phyloP scores from a whole-genome alignment of 2,329 filamentous ascomycete genomes.

The Thelonectria blattea region DNA sequence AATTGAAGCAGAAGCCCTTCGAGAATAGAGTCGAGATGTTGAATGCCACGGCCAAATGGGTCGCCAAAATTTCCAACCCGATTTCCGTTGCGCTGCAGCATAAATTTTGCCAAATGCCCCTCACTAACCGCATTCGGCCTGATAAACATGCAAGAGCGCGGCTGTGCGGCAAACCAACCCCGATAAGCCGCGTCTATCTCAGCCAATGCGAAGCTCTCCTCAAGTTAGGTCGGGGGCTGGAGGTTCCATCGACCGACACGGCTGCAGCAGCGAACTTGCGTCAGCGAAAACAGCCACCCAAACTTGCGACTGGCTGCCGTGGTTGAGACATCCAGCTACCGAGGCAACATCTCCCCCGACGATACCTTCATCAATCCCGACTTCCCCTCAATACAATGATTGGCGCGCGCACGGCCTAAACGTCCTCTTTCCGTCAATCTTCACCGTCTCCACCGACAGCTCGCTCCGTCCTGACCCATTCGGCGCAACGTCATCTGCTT shows the following conservation, averaged over 20 bases:
- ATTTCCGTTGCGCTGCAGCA: background rate
- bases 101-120: conserved; percentile 41
- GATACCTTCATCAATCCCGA: conserved; percentile 11
- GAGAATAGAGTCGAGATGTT: background rate
- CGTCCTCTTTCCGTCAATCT: conserved; percentile 14
- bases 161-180: conserved; percentile 28
- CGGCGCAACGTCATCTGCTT: conserved; percentile 33
- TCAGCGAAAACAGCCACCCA: conserved; percentile 32
- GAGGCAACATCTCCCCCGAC: background rate
- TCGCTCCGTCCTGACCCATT: conserved; percentile 17
- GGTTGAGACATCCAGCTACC: conserved; percentile 10
- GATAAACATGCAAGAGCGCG: conserved; percentile 29
- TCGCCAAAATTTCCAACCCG: conserved; percentile 20
- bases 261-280: conserved; percentile 36
- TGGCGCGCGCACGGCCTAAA: conserved; percentile 15
- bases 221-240: background rate
- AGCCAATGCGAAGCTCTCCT: conserved; percentile 29
- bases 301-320: conserved; percentile 11
- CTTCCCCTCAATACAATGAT: conserved; percentile 16
- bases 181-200: conserved; percentile 32
- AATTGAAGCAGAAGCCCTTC: background rate
- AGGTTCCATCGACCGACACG: conserved; percentile 18
- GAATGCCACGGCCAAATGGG: conserved; percentile 21
- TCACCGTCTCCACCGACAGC: conserved; percentile 23
- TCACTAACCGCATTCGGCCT: conserved; percentile 46